Evolutionary conservation across 2,329 filamentous ascomycete genomes (phyloP).

Genomic region (Aspergillus viridinutans): DNA sequence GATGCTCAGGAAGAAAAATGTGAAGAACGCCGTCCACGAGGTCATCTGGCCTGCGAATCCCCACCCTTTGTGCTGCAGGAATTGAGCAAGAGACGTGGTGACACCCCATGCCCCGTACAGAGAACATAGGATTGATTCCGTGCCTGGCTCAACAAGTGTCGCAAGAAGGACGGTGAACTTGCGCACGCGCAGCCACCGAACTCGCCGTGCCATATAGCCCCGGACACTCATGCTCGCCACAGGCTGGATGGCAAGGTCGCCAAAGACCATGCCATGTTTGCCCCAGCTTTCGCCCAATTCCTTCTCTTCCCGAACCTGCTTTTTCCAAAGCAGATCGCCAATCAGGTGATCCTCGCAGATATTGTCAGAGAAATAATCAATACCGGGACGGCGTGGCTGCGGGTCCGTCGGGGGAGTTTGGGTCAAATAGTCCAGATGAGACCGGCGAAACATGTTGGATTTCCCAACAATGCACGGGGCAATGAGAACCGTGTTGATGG

Average conservation of each 20-base stretch:
- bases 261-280: conserved; percentile 79
- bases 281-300: conserved; percentile 47
- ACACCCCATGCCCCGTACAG: conserved; percentile 73
- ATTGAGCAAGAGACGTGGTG: conserved; percentile 61
- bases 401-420: conserved; percentile 46
- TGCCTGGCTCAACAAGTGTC: conserved; percentile 87
- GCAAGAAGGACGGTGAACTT: conserved; percentile 91
- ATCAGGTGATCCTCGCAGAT: conserved; percentile 98
- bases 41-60: conserved; percentile 48
- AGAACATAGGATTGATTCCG: conserved; percentile 82
- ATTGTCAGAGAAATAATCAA: conserved; percentile 91
- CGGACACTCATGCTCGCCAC: conserved; percentile 73
- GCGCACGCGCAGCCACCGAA: conserved; percentile 85
- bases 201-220: conserved; percentile 74
- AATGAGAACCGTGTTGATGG: conserved; percentile 87
- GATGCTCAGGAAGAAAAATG: conserved; percentile 65
- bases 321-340: conserved; percentile 81
- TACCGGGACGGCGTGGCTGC: conserved; percentile 55
- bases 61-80: conserved; percentile 47
- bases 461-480: conserved; percentile 95
- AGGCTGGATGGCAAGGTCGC: conserved; percentile 86
- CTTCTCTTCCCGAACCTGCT: conserved; percentile 33
- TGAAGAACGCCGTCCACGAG: conserved; percentile 64
- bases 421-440: conserved; percentile 75
- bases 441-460: conserved; percentile 96